Base-by-base conservation (phyloP, 371 early-diverging fungal species). In the Circinella umbellata region DNA sequence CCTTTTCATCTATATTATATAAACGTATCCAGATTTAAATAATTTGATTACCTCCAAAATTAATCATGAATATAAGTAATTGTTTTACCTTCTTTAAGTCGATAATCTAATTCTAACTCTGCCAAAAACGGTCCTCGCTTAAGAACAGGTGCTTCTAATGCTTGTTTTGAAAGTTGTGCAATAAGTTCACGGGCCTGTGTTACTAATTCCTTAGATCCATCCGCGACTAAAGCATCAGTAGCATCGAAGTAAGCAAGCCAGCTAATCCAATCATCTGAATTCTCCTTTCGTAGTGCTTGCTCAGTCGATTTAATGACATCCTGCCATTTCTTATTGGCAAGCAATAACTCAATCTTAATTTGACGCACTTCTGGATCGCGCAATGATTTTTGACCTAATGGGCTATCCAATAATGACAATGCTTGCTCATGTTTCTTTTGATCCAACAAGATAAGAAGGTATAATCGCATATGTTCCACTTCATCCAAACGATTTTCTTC, bases 81-180 rank as follows among this genome's bases (percentile, higher is more conserved):
- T 11, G 11, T 13, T 64, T 48, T 48, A 48, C 49, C 64, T 64
- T 46, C 68, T 61, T 68, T 68, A 42, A 85, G 57, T 55, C 80
- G 71, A 60, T 74, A 69, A 39, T 88, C 84, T n/a, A 91, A 78
- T 63, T 93, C 89, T 14, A 93, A 73, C 71, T 92, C 89, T 6
- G 91, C 94, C 59, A 95, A 78, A 75, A 89, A 93, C 0, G 95
- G 92, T 0, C 90, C 90, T 20, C 92, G 85, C 64, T 90, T 85
- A 47, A 87, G 71, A 11, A 80, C 70, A n/a, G 83, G 76, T 51
- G 76, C 76, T 36, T 81, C 73, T 5, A 76, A 66, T n/a, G 72
- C 80, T 5, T 71, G 35, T 20, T 76, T 73, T 51, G 80, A 81
- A 11, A 80, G 69, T 20, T 73, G 72, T 7, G 72, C 73, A 1